Evolutionary conservation across 176 grass and related monocot species (phyloP).

Genomic region (Thinopyrum elongatum): DNA sequence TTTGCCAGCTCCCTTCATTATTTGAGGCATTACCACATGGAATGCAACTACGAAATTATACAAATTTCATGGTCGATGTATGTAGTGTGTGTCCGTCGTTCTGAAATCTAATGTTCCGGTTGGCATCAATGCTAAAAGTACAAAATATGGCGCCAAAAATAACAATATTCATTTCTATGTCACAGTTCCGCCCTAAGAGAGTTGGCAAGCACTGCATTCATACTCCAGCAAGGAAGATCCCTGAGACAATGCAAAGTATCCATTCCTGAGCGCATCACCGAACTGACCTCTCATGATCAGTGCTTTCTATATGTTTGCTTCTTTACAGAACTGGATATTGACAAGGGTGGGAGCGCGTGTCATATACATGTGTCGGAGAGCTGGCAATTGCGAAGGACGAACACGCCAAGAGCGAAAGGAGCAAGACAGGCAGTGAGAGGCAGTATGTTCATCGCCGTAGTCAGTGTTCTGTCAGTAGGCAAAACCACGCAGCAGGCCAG

Average conservation of each 20-base stretch:
- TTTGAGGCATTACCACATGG: neutral
- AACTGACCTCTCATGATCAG: neutral
- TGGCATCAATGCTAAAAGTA: slow-evolving; percentile 34
- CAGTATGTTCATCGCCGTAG: too few species aligned
- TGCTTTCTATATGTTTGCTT: neutral
- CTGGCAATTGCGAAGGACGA: too few species aligned
- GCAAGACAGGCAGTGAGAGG: too few species aligned
- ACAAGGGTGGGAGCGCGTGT: neutral
- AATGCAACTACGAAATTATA: neutral
- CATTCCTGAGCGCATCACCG: slow-evolving; percentile 25
- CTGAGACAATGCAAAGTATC: slow-evolving; percentile 61
- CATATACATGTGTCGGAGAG: too few species aligned
- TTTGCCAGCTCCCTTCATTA: neutral
- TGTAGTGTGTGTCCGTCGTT: neutral
- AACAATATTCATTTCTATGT: slow-evolving; percentile 53
- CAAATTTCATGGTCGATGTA: neutral
- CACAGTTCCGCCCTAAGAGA: slow-evolving; percentile 58
- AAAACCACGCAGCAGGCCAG: too few species aligned
- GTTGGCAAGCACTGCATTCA: slow-evolving; percentile 64
- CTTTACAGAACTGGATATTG: neutral
- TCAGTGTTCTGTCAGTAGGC: too few species aligned
- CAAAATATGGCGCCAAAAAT: too few species aligned
- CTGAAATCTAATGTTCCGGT: slow-evolving; percentile 6
- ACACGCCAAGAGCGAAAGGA: too few species aligned
- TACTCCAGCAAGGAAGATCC: slow-evolving; percentile 67